phyloP scores from a whole-genome alignment of 1,284 basidiomycete genomes.

The Earliella scabrosa region DNA sequence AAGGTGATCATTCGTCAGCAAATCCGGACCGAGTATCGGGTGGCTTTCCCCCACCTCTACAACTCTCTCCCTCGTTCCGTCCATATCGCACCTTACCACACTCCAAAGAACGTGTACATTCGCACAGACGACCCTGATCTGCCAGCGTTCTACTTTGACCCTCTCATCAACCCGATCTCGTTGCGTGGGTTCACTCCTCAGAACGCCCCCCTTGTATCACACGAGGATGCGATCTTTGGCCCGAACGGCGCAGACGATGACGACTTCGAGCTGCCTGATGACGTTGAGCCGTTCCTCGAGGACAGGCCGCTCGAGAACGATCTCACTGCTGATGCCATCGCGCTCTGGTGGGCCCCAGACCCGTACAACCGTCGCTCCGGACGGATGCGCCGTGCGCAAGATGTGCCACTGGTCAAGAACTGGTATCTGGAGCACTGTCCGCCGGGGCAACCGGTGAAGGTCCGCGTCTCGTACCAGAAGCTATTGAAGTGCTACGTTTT shows the following conservation, averaged over 20 bases:
- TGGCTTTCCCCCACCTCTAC: constrained; percentile 99
- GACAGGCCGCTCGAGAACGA: constrained; percentile 88
- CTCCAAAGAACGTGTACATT: constrained; percentile 97
- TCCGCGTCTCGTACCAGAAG: constrained; percentile 99
- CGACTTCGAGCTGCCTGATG: constrained; percentile 87
- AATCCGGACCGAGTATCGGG: constrained; percentile 99
- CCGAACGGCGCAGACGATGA: constrained; percentile 85
- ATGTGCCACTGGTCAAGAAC: constrained; percentile 95
- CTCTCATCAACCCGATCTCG: constrained; percentile 96
- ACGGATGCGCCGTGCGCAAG: constrained; percentile 91
- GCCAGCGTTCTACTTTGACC: constrained; percentile 99
- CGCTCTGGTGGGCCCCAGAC: constrained; percentile 98
- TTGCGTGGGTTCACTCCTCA: constrained; percentile 84
- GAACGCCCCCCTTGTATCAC: constrained; percentile 82
- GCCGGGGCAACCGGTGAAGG: constrained; percentile 95
- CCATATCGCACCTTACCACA: constrained; percentile 90
- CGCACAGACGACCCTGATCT: constrained; percentile 98
- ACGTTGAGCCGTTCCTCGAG: constrained; percentile 83
- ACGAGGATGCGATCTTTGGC: constrained; percentile 93
- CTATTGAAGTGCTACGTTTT: constrained; percentile 95
- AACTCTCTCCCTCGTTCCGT: constrained; percentile 98
- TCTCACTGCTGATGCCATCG: constrained; percentile 94
- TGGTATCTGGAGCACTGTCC: constrained; percentile 99
- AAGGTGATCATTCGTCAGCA: constrained; percentile 99
- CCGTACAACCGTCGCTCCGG: constrained; percentile 95